phyloP scores from a whole-genome alignment of 2,329 filamentous ascomycete genomes.

The Aspergillus bombycis region DNA sequence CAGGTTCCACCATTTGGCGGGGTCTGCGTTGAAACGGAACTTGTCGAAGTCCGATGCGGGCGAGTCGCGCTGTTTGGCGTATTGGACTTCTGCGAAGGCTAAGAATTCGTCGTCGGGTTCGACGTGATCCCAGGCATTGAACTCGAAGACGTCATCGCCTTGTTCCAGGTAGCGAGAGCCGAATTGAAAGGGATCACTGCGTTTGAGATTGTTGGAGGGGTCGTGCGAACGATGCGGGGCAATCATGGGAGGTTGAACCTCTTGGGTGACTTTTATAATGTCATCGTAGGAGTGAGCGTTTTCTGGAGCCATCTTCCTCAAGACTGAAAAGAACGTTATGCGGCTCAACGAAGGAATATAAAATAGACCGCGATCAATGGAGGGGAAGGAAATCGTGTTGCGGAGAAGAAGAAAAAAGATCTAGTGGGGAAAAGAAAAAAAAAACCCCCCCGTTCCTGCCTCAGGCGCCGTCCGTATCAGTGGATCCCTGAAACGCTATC shows the following conservation, averaged over 20 bases:
- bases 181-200: constrained; percentile 92
- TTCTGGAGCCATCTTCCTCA: constrained; percentile 8
- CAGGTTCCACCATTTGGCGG: constrained; percentile 95
- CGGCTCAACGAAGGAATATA: background rate
- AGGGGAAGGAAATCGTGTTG: background rate
- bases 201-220: constrained; percentile 76
- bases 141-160: constrained; percentile 89
- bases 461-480: constrained; percentile 5
- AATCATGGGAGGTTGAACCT: constrained; percentile 50
- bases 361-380: background rate
- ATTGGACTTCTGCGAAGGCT: constrained; percentile 82
- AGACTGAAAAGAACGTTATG: background rate
- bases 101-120: constrained; percentile 87
- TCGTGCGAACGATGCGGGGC: constrained; percentile 69
- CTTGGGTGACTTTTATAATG: constrained; percentile 39
- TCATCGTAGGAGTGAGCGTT: constrained; percentile 27
- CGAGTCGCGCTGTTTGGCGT: constrained; percentile 77
- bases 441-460: background rate
- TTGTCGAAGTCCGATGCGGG: constrained; percentile 95
- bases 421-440: constrained; percentile 7
- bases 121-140: constrained; percentile 99
- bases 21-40: constrained; percentile 82
- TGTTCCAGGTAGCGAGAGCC: constrained; percentile 83
- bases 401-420: constrained; percentile 4
- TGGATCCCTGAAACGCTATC: background rate